Base-by-base conservation (phyloP, 768 basidiomycete genomes). In the Tricholoma sp. region DNA sequence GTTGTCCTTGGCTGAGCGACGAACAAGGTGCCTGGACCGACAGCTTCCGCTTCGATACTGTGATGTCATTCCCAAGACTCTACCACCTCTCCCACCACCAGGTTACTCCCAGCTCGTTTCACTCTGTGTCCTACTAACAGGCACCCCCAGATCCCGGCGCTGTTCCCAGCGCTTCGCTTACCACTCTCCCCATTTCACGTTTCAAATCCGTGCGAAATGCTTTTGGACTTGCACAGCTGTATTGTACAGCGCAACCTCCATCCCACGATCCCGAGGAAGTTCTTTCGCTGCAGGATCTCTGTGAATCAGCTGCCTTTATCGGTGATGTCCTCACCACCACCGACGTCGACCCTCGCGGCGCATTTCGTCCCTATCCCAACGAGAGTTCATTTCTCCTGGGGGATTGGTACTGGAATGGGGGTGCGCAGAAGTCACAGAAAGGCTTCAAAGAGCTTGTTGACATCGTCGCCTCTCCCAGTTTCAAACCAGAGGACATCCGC, bases 401-500 rank as follows among this genome's bases (percentile, higher is more conserved):
- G n/a, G n/a, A n/a, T n/a, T n/a, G n/a, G n/a, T n/a, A n/a, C n/a
- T n/a, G n/a, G n/a, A n/a, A n/a, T n/a, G n/a, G n/a, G n/a, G n/a
- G n/a, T n/a, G n/a, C n/a, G n/a, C n/a, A n/a, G n/a, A n/a, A n/a
- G n/a, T n/a, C n/a, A n/a, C n/a, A n/a, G n/a, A n/a, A n/a, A n/a
- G n/a, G n/a, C n/a, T n/a, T n/a, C n/a, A n/a, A n/a, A n/a, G n/a
- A n/a, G n/a, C n/a, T n/a, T n/a, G n/a, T n/a, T n/a, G n/a, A n/a
- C n/a, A n/a, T n/a, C n/a, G n/a, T n/a, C n/a, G n/a, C 24, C 10
- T 20, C 31, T 36, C 53, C 49, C 15, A 17, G 28, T 8, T 57
- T 57, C 31, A 24, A 29, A 2, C 37, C 57, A 6, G 53, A 54
- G 17, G 63, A 65, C 37, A 49, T 65, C 12, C 2, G 53, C 3